A percentile compares a stretch with the other conserved stretches of the same genome.
Evolutionary conservation across 768 basidiomycete genomes (phyloP).

Genomic region (Russula vinacea): DNA sequence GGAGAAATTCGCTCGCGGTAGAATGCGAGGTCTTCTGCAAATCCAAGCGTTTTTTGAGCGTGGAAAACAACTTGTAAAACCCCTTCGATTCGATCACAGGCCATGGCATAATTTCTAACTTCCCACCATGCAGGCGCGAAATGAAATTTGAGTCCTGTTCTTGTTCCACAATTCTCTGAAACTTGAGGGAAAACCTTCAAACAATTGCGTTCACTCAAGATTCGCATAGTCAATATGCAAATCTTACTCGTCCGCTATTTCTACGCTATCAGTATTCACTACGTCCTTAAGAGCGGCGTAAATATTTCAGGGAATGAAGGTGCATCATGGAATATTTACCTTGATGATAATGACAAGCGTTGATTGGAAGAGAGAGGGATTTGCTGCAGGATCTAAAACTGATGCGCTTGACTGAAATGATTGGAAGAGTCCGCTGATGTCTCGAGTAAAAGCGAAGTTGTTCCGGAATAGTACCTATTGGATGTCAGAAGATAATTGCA

Average conservation of each 20-base stretch:
- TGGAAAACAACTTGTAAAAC: conserved; percentile 54
- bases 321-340: conserved; percentile 34
- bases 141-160: conserved; percentile 65
- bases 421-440: conserved; percentile 59
- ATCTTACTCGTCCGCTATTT: conserved; percentile 56
- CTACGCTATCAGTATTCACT: conserved; percentile 55
- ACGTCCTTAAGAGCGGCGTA: conserved; percentile 51
- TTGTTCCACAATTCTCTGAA: conserved; percentile 57
- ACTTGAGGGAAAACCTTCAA: conserved; percentile 53
- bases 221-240: neutral
- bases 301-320: neutral
- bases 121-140: conserved; percentile 54
- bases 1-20: conserved; percentile 53
- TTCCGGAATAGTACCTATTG: conserved; percentile 59
- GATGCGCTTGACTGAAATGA: conserved; percentile 58
- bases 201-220: neutral
- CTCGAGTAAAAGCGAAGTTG: conserved; percentile 59
- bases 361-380: conserved; percentile 58
- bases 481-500: neutral
- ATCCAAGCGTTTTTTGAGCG: conserved; percentile 48
- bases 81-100: conserved; percentile 60
- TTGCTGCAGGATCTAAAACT: conserved; percentile 55
- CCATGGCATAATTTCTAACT: conserved; percentile 60
- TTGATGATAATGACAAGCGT: conserved; percentile 64
- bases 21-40: conserved; percentile 48